These are phyloP conservation scores for Vigna radiata DNA, from an alignment of 306 rosid species.

Conservation along the genomic window DNA sequence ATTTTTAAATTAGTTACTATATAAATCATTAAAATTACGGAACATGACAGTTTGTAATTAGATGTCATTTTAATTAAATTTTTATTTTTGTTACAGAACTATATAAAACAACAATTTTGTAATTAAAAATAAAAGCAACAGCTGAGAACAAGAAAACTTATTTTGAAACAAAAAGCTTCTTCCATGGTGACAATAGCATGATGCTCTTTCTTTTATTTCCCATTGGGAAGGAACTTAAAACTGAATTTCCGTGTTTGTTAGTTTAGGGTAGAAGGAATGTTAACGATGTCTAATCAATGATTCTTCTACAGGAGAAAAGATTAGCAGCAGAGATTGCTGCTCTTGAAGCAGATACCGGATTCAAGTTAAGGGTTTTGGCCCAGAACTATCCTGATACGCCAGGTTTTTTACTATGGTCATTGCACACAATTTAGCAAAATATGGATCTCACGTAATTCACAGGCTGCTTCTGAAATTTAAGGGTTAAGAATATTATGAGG, in stretches of 20 bases:
- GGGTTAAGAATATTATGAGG: background rate
- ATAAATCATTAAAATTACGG: no score
- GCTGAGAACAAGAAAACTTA: background rate
- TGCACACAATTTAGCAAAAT: slow-evolving; percentile 18
- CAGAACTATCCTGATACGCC: slow-evolving; percentile 97
- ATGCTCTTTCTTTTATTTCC: background rate
- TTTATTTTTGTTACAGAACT: background rate
- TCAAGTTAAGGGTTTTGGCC: slow-evolving; percentile 88
- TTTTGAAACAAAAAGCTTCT: background rate
- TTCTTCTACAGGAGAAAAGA: slow-evolving; percentile 73
- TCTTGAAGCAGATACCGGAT: slow-evolving; percentile 84
- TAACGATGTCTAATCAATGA: slow-evolving; percentile 28
- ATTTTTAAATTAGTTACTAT: background rate
- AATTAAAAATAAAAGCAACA: background rate
- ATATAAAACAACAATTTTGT: no score
- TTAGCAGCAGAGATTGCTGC: slow-evolving; percentile 71
- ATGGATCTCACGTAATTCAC: background rate
- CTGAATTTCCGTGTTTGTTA: slow-evolving; percentile 9
- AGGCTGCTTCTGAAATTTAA: background rate
- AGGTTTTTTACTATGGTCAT: slow-evolving; percentile 51
- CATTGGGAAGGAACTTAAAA: background rate
- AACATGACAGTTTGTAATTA: background rate
- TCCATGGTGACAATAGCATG: background rate
- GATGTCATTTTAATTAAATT: background rate
- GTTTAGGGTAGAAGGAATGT: slow-evolving; percentile 24